These are phyloP conservation scores for Globisporangium viniferum DNA, from an alignment of 352 stramenopile species.

Conservation along the genomic window DNA sequence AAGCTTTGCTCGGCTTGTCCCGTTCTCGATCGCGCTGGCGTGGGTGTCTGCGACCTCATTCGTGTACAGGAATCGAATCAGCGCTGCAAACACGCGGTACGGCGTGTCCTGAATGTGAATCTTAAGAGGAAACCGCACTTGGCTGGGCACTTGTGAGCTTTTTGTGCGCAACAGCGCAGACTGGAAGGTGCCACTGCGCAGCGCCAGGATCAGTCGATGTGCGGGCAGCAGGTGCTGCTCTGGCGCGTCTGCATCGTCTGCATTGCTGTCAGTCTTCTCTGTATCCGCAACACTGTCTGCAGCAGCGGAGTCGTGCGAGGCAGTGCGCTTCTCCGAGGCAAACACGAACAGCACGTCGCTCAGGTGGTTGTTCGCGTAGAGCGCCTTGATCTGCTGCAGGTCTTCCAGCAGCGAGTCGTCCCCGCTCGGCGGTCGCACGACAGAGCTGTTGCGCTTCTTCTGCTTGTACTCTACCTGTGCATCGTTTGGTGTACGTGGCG, in stretches of 20 bases:
- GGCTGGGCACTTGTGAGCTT: conserved; percentile 58
- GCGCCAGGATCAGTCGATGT: conserved; percentile 67
- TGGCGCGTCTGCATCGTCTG: neutral
- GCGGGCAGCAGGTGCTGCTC: conserved; percentile 63
- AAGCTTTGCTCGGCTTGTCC: neutral
- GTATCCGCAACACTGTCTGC: neutral
- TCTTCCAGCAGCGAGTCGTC: conserved; percentile 39
- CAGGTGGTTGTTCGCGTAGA: conserved; percentile 71
- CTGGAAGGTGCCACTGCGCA: conserved; percentile 74
- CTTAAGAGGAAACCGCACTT: conserved; percentile 78
- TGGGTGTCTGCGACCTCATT: conserved; percentile 36
- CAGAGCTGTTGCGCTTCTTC: neutral
- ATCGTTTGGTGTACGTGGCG: neutral
- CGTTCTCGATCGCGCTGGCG: neutral
- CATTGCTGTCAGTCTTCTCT: neutral
- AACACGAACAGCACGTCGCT: conserved; percentile 84
- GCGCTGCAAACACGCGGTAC: conserved; percentile 61
- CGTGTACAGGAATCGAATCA: conserved; percentile 79
- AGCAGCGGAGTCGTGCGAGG: neutral
- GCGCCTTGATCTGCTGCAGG: conserved; percentile 44
- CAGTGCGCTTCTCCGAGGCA: conserved; percentile 28
- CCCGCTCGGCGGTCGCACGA: neutral
- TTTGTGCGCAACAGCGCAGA: conserved; percentile 59
- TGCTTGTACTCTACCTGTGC: neutral
- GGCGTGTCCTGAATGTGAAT: conserved; percentile 82